Base-by-base conservation (phyloP, 495 filamentous ascomycete genomes). In the Talaromyces adpressus region DNA sequence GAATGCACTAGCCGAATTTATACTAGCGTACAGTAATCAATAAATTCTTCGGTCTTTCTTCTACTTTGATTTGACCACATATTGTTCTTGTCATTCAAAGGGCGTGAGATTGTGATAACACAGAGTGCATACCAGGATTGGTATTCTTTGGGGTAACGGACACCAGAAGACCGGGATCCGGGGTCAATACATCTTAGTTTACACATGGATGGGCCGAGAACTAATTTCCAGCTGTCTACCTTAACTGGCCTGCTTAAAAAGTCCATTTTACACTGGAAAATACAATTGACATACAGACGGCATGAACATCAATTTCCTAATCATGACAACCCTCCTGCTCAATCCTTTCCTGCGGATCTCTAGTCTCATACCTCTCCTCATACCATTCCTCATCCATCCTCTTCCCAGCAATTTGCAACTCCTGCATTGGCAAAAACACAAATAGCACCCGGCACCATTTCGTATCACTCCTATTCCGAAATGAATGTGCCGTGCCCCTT, bases 401-500 rank as follows among this genome's bases (percentile, higher is more conserved):
- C 59, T 61, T 69, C n/a, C 69, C 73, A 1, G 66, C 61, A 32
- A 71, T 67, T 12, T n/a, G 66, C 59, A 75, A 25, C 32, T 68
- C 68, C n/a, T 70, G 41, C 63, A 74, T 74, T 11, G 71, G 70
- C 61, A 75, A 49, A 61, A 70, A 76, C 1, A 74, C 71, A 72
- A 84, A 87, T 57, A 87, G 65, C 76, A 87, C 80, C 45, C 86
- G 71, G 54, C 79, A 82, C 86, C 83, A 86, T 66, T 81, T 74
- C 6, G 63, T 29, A 12, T 61, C 20, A 61, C 68, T 84, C 18
- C 64, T 67, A 67, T 91, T 91, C 9, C 77, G 78, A 86, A 85
- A 91, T 5, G 81, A 80, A 73, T 93, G 90, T 68, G 72, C 76
- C 20, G 77, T 79, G 47, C 82, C 82, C 63, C 87, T 81, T 45